Evolutionary conservation across 176 grass and related monocot genomes (phyloP), one percentile per base, ranked within the genome.

Genomic region (Pontederia paniculata): DNA sequence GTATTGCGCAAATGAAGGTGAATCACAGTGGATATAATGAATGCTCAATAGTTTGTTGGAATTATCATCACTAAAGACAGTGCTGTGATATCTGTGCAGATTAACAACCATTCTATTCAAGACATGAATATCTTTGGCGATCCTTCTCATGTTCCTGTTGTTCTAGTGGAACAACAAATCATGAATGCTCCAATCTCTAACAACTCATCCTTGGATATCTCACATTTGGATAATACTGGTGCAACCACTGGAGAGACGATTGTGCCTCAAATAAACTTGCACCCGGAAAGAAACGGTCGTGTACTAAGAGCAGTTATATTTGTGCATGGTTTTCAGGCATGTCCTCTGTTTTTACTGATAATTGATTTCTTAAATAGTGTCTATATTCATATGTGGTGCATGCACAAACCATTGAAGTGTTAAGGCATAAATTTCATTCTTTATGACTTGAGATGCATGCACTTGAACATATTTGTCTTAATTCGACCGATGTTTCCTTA

Each of bases 321-420:
- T 76, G 91, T 97, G 67, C 86, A 90, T 74, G 91, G 91, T 73
- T 97, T 97, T 87, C 91, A 97, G 77, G 91, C 54, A 89, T 59
- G 21, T 54, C 45, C 65, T 10, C 45, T n/a, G n/a, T 0, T 44
- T 47, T 45, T 57, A n/a, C 17, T 75, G 18, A 1, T 2, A 22
- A 37, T 52, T 28, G 5, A 10, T 71, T 70, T 20, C 44, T 13
- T 22, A 17, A 3, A 45, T 47, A 8, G 42, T 47, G 44, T 15
- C 12, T 5, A 46, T 62, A 21, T 62, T 45, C 44, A 11, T 11
- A 13, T 22, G 9, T 1, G 5, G 5, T 9, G 1, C 45, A 21
- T 45, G 13, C 43, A 37, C 3, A 2, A 37, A 6, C 3, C 1
- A 37, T 12, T 62, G 9, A 21, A 11, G 12, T 50, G 48, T 44